phyloP scores from a whole-genome alignment of 2,329 filamentous ascomycete species.

The Fusarium napiforme region DNA sequence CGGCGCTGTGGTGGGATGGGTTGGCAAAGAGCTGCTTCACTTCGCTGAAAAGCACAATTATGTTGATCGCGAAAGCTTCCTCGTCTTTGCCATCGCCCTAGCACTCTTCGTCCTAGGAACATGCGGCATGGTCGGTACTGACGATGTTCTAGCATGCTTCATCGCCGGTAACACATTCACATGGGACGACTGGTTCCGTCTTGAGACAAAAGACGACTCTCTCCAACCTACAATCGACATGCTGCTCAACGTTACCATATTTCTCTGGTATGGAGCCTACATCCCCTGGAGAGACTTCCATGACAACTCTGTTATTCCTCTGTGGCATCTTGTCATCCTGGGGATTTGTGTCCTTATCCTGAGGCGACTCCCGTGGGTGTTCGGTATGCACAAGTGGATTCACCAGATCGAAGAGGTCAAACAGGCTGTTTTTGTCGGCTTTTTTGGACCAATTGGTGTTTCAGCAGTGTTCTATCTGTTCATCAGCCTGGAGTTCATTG shows the following conservation, averaged over 20 bases:
- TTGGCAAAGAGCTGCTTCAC: constrained; percentile 83
- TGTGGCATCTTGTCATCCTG: constrained; percentile 77
- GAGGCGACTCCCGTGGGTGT: constrained; percentile 80
- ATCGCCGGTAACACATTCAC: constrained; percentile 92
- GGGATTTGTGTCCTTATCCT: constrained; percentile 81
- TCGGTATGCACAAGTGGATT: constrained; percentile 78
- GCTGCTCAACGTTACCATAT: constrained; percentile 88
- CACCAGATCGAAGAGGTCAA: constrained; percentile 79
- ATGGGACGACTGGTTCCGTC: constrained; percentile 93
- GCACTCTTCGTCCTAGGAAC: constrained; percentile 90
- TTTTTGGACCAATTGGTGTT: constrained; percentile 93
- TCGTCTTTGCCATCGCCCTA: constrained; percentile 86
- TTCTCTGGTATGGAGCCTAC: constrained; percentile 90
- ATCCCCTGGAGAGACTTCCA: constrained; percentile 82
- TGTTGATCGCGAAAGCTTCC: constrained; percentile 87
- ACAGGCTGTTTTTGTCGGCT: constrained; percentile 88
- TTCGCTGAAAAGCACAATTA: constrained; percentile 85
- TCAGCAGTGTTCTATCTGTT: constrained; percentile 92
- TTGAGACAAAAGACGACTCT: constrained; percentile 89
- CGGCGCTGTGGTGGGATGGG: constrained; percentile 80
- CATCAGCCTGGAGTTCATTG: constrained; percentile 79
- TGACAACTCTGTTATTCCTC: constrained; percentile 73
- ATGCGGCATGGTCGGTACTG: constrained; percentile 85
- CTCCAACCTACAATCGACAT: constrained; percentile 96
- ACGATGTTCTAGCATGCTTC: constrained; percentile 92